Base-by-base conservation (phyloP, 2,329 filamentous ascomycete genomes). In the Penicillium aurantiogriseum region DNA sequence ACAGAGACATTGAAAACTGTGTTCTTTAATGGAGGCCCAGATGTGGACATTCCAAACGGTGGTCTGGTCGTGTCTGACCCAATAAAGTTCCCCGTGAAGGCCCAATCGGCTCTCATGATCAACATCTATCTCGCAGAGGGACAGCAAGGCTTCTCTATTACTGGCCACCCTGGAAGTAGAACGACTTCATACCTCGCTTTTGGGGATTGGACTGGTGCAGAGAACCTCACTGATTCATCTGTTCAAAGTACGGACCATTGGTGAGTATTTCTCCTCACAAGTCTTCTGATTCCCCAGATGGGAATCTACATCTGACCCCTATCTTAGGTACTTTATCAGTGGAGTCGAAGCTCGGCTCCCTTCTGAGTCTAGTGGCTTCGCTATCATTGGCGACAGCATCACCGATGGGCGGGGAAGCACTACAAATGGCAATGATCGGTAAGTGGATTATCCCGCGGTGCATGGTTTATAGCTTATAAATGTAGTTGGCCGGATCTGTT, bases 361-460 rank as follows among this genome's bases (percentile, higher is more conserved):
- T 0, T 70, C 62, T 3, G 58, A 77, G 27, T 67, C 76, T 10
- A 69, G 79, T 54, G 76, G 79, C 4, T 74, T 87, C 39, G 72
- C 81, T 13, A 78, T 88, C 44, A 74, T 91, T 43, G 82, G 85
- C 1, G 82, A 91, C 70, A 85, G 81, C 65, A 86, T 88, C 67
- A 88, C 85, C 4, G 86, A 88, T 66, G 86, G 86, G 11, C 78
- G 84, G 27, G 84, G 84, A 43, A 85, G 80, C 57, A 83, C 81
- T 31, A 83, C 81, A 19, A 81, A 88, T 70, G 73, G 68, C 23
- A 87, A 88, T 71, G 82, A 87, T 63, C 81, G 80, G 67, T 73
- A 62, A 42, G 55, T 27, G 2, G 13, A 17, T 13, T 23, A 11
- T 21, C 19, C 8, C 13, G 11, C 31, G 31, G 5, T 33, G 31